phyloP scores from a whole-genome alignment of 768 basidiomycete genomes.

The Naganishia randhawae region DNA sequence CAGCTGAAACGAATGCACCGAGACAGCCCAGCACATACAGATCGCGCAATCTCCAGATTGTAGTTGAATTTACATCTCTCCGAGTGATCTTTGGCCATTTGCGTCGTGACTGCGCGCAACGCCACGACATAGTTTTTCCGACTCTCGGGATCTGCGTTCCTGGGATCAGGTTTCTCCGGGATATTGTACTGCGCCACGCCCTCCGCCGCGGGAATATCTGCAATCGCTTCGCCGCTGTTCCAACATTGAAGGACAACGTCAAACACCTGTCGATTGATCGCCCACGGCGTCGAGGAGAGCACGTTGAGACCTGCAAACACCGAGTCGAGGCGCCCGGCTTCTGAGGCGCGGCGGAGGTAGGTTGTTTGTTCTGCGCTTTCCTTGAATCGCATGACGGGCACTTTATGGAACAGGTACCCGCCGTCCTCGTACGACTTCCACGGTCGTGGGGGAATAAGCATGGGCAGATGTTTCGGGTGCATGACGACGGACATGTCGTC shows the following conservation, averaged over 20 bases:
- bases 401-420: conserved; percentile 75
- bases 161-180: conserved; percentile 58
- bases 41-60: conserved; percentile 90
- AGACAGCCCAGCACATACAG: conserved; percentile 42
- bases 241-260: conserved; percentile 72
- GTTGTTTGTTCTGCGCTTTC: conserved; percentile 76
- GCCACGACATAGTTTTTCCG: conserved; percentile 60
- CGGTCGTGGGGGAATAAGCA: conserved; percentile 85
- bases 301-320: conserved; percentile 86
- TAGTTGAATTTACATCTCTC: conserved; percentile 91
- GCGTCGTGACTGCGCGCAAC: conserved; percentile 57
- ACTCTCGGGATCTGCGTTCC: conserved; percentile 58
- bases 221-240: conserved; percentile 77
- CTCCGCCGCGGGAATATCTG: conserved; percentile 74
- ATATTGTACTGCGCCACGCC: conserved; percentile 52
- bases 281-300: conserved; percentile 84
- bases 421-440: conserved; percentile 76
- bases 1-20: not conserved
- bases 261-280: conserved; percentile 73
- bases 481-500: conserved; percentile 68
- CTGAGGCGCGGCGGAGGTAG: conserved; percentile 72
- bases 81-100: conserved; percentile 79
- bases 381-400: conserved; percentile 83
- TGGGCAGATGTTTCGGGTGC: conserved; percentile 90
- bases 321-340: conserved; percentile 70